Evolutionary conservation across 2,329 filamentous ascomycete genomes (phyloP).

Genomic region (Cladosporium sp.): DNA sequence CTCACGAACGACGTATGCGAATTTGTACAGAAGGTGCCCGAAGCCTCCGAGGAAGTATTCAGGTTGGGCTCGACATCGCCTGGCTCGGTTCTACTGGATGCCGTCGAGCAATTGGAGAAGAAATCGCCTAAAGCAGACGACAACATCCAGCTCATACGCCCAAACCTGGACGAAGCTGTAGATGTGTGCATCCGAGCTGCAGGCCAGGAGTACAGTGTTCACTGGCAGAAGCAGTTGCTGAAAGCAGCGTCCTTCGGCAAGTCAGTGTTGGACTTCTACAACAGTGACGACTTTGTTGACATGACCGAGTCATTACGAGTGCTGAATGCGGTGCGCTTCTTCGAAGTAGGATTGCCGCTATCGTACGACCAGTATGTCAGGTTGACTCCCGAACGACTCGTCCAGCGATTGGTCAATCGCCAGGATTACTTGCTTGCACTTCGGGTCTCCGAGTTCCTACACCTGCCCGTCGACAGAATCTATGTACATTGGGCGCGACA

Average conservation of each 20-base stretch:
- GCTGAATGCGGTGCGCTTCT: constrained; percentile 87
- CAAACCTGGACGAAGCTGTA: constrained; percentile 86
- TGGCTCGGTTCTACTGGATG: constrained; percentile 90
- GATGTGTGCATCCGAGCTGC: constrained; percentile 92
- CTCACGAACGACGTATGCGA: constrained; percentile 95
- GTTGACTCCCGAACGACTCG: constrained; percentile 84
- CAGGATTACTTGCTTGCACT: constrained; percentile 90
- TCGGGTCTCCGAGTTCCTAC: constrained; percentile 82
- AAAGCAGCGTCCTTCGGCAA: constrained; percentile 97
- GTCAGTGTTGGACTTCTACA: constrained; percentile 94
- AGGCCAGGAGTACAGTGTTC: constrained; percentile 83
- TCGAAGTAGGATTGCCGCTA: constrained; percentile 84
- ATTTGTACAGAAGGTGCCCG: constrained; percentile 90
- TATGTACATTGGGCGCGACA: constrained; percentile 97
- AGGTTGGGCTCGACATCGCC: constrained; percentile 83
- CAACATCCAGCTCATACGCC: constrained; percentile 90
- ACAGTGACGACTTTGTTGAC: constrained; percentile 97
- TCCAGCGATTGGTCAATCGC: constrained; percentile 81
- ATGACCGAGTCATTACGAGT: constrained; percentile 95
- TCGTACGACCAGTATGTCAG: constrained; percentile 94
- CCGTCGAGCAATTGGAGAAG: constrained; percentile 84
- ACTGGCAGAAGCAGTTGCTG: constrained; percentile 95
- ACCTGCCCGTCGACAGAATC: constrained; percentile 82
- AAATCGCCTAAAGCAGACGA: constrained; percentile 97
- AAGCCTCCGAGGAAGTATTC: constrained; percentile 74